Conservation (phyloP, 176 grass and related monocot genomes). For the Zizania latifolia region DNA sequence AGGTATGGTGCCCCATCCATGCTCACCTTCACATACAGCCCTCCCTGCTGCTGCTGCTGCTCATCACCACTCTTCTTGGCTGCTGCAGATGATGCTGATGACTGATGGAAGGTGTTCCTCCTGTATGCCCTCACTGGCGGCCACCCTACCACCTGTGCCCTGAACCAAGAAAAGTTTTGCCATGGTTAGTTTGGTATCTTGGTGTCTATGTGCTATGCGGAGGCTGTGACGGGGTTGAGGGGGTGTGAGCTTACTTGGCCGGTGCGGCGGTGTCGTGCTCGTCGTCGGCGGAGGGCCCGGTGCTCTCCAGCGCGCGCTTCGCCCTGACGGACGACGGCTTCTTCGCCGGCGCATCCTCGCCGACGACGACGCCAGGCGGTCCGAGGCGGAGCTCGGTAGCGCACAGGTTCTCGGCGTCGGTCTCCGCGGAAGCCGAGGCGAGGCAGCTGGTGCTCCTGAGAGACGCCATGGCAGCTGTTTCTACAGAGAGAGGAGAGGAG, state of each 20-base stretch:
- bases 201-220: not conserved
- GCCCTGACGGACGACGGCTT: conserved; percentile 5
- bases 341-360: not conserved
- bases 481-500: not conserved
- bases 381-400: conserved; percentile 86
- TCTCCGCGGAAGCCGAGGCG: conserved; percentile 20
- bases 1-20: conserved; percentile 93
- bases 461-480: not conserved
- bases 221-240: not conserved
- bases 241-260: conserved; percentile 29
- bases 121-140: conserved; percentile 75
- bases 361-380: conserved; percentile 34
- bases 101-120: conserved; percentile 56
- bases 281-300: not conserved
- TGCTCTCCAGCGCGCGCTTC: conserved; percentile 38
- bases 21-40: conserved; percentile 77
- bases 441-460: not conserved
- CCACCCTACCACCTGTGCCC: conserved; percentile 79
- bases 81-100: not conserved
- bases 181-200: not conserved
- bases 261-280: conserved; percentile 12
- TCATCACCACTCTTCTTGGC: conserved; percentile 37
- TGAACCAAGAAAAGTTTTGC: not conserved
- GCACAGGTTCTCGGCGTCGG: conserved; percentile 51
- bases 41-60: conserved; percentile 34